Percentiles rank a stretch among this genome's conserved stretches.
Conservation (phyloP, 495 filamentous ascomycete species). For the Podospora fimiseda region DNA sequence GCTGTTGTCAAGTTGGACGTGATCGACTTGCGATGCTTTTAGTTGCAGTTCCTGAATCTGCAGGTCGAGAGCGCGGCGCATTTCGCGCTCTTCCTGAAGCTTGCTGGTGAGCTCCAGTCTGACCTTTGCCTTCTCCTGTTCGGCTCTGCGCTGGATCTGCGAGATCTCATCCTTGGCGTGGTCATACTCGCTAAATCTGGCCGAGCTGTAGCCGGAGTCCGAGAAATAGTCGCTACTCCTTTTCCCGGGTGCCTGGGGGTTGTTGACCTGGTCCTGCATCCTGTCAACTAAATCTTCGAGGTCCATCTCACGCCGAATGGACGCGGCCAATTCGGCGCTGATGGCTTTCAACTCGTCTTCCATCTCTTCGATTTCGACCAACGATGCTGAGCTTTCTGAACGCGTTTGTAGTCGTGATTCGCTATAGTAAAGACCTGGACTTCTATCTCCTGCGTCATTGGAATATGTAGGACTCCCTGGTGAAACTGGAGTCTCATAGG, state of each 20-base stretch:
- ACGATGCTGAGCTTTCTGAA: conserved; percentile 31
- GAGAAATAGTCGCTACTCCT: conserved; percentile 98
- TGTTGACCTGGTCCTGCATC: conserved; percentile 66
- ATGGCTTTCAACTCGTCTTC: conserved; percentile 92
- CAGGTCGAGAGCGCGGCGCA: conserved; percentile 66
- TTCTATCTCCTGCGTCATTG: conserved; percentile 26
- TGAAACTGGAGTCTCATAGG: conserved; percentile 36
- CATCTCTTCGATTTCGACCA: conserved; percentile 60
- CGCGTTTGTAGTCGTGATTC: conserved; percentile 44
- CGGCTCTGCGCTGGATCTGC: conserved; percentile 69
- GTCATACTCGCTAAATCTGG: conserved; percentile 60
- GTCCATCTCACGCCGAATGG: conserved; percentile 93
- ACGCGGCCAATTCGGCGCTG: conserved; percentile 82
- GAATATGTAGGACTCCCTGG: conserved; percentile 25
- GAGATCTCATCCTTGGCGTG: conserved; percentile 76
- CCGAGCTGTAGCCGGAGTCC: conserved; percentile 84
- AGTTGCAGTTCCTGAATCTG: conserved; percentile 77
- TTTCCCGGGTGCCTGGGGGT: conserved; percentile 55
- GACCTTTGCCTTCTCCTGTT: conserved; percentile 87
- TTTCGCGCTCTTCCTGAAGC: conserved; percentile 74
- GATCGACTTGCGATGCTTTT: conserved; percentile 55
- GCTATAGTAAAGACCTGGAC: conserved; percentile 31
- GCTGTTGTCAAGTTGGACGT: conserved; percentile 37
- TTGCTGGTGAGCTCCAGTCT: conserved; percentile 76
- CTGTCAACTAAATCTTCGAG: conserved; percentile 89